These are phyloP conservation scores for Neurospora sp. DNA, from an alignment of 495 filamentous ascomycete genomes.

Conservation along the genomic window DNA sequence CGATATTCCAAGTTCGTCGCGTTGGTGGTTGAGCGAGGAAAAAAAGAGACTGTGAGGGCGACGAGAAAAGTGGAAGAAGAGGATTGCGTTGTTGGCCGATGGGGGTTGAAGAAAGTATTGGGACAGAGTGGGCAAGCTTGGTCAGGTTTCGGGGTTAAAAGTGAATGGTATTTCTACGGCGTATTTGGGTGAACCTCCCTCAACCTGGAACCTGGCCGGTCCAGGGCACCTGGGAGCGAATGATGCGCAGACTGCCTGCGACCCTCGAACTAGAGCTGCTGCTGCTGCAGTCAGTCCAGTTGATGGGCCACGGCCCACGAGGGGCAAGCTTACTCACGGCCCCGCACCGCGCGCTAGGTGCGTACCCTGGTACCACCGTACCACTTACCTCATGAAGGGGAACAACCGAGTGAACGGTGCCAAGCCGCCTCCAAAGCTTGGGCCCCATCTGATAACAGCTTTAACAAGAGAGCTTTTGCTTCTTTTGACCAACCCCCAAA, in stretches of 20 bases:
- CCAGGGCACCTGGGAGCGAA: slow-evolving; percentile 5
- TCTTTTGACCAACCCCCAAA: not conserved
- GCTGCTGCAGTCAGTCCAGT: not conserved
- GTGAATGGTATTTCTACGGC: slow-evolving; percentile 23
- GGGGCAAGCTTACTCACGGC: slow-evolving; percentile 31
- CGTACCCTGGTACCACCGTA: slow-evolving; percentile 5
- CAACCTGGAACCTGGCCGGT: not conserved
- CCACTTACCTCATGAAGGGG: slow-evolving; percentile 1
- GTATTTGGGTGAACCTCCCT: slow-evolving; percentile 1
- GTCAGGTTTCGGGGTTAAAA: slow-evolving; percentile 22
- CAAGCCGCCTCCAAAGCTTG: not conserved
- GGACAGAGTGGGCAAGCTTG: slow-evolving; percentile 6
- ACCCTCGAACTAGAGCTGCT: not conserved
- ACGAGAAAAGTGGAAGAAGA: slow-evolving; percentile 1
- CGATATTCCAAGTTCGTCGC: not conserved
- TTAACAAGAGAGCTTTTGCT: not conserved
- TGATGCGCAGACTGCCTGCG: slow-evolving; percentile 18
- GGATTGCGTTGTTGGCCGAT: slow-evolving; percentile 5
- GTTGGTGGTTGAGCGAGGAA: not conserved
- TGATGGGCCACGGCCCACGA: slow-evolving; percentile 14
- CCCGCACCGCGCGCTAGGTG: slow-evolving; percentile 14
- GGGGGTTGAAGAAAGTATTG: slow-evolving; percentile 16
- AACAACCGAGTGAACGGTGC: not conserved
- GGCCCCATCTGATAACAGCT: not conserved
- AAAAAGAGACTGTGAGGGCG: not conserved